Base-by-base conservation (phyloP, 192 early-diverging fungal species). In the Coemansia sp. region DNA sequence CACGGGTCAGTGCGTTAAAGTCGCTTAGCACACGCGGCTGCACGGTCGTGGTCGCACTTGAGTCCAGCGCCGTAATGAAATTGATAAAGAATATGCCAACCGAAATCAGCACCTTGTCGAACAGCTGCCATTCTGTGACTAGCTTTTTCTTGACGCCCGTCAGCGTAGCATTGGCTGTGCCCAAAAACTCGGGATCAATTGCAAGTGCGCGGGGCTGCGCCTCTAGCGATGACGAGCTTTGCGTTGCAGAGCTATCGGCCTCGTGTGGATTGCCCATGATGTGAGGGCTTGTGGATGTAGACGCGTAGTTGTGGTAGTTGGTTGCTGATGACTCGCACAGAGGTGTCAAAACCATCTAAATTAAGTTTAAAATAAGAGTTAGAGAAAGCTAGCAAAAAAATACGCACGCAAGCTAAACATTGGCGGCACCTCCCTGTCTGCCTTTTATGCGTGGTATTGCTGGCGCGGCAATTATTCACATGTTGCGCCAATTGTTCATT, bases 121-220 rank as follows among this genome's bases (percentile, higher is more conserved):
- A 54, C 16, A 14, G 59, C 7, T 56, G 48, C 67, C 67, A 70
- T 49, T 66, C 64, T 16, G 73, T 69, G 3, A 69, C 73, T 55
- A 76, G 47, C 63, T 76, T 76, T 32, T 76, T 76, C 63, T 69
- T 69, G 67, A 76, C 73, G 6, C 73, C 73, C 7, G 50, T 62
- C 55, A 76, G 58, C 35, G 73, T 69, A 2, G 62, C 55, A 35
- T 76, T 71, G 4, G 58, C 27, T 29, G 49, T 49, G 31, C 52
- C 52, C 5, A 9, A 32, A 24, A 55, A 12, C n/a, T 55, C 53
- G 8, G 40, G 22, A 21, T 55, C 10, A 10, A 14, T 31, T 38
- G 40, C 48, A 25, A 47, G 58, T 16, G 21, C 56, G 12, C 22
- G 33, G 18, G 16, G 43, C 43, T 35, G 33, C 14, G 33, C 33